Evolutionary conservation across 1,284 basidiomycete genomes (phyloP).

Genomic region (Stereum hirsutum): DNA sequence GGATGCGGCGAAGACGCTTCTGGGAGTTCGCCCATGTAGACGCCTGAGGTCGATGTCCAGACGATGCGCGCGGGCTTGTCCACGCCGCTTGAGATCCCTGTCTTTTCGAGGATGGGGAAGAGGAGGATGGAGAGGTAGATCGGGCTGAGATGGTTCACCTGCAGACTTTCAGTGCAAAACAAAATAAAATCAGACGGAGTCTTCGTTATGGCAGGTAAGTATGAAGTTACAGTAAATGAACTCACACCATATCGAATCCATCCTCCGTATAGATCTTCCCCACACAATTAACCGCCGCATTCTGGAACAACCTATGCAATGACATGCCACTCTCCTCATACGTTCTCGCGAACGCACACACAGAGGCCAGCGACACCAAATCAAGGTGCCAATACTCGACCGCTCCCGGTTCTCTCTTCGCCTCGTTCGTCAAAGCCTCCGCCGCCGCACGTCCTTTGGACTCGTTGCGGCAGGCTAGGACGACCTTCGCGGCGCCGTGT

Average conservation of each 20-base stretch:
- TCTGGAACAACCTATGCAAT: not conserved
- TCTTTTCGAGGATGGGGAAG: not conserved
- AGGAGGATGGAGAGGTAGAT: not conserved
- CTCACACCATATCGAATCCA: not conserved
- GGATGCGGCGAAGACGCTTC: not conserved
- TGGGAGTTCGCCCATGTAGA: not conserved
- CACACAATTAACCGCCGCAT: not conserved
- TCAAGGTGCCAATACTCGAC: not conserved
- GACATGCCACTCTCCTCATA: constrained; percentile 1
- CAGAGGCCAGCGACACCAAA: not conserved
- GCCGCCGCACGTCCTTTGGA: not conserved
- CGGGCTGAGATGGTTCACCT: not conserved
- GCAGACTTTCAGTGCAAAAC: not conserved
- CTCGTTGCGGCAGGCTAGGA: not conserved
- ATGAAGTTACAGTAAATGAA: not conserved
- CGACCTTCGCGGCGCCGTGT: not conserved
- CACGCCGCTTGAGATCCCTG: not conserved
- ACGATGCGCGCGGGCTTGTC: not conserved
- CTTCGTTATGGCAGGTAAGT: not conserved
- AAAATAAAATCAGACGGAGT: not conserved
- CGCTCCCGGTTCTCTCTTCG: not conserved
- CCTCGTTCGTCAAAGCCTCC: not conserved
- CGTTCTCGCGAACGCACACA: not conserved
- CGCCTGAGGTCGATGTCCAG: not conserved
- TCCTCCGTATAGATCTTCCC: not conserved